These are phyloP conservation scores for Colletotrichum sp. DNA, from an alignment of 2,329 filamentous ascomycete genomes.

Conservation along the genomic window DNA sequence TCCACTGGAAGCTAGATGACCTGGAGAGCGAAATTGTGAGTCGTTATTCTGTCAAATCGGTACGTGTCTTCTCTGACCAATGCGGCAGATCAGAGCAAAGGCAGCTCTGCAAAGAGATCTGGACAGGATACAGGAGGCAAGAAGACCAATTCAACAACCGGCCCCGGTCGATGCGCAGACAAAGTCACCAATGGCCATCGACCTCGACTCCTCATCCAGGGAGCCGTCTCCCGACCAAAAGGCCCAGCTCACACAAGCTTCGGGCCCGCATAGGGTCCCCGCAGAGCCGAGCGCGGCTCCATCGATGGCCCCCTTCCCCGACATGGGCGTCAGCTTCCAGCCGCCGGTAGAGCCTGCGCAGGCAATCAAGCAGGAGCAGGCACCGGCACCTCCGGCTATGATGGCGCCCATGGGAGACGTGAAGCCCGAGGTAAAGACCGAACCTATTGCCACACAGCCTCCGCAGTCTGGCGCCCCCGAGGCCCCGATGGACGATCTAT, in stretches of 20 bases:
- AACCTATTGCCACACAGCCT: conserved; percentile 6
- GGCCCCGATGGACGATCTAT: conserved; percentile 22
- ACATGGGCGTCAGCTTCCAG: conserved; percentile 56
- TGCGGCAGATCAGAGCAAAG: conserved; percentile 54
- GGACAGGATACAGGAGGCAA: conserved; percentile 38
- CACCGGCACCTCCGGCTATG: conserved; percentile 20
- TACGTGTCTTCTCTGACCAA: background rate
- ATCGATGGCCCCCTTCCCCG: conserved; percentile 58
- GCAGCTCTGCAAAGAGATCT: conserved; percentile 61
- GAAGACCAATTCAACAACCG: conserved; percentile 20
- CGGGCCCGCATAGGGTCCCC: conserved; percentile 12
- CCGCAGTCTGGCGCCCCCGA: conserved; percentile 24
- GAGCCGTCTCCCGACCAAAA: conserved; percentile 4
- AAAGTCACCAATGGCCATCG: conserved; percentile 39
- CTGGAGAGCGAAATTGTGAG: conserved; percentile 63
- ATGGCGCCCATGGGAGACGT: conserved; percentile 31
- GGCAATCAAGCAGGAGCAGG: conserved; percentile 6
- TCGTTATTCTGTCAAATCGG: background rate
- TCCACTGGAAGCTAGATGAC: conserved; percentile 60
- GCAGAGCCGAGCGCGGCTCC: conserved; percentile 29
- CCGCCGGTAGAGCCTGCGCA: conserved; percentile 25
- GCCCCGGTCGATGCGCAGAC: conserved; percentile 37
- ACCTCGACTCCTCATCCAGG: conserved; percentile 38
- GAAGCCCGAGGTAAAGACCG: conserved; percentile 30
- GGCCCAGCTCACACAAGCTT: background rate